Percentiles rank a stretch among this genome's conserved stretches.
Evolutionary conservation across 2,329 filamentous ascomycete genomes (phyloP).

Genomic region (Colletotrichum tanaceti): DNA sequence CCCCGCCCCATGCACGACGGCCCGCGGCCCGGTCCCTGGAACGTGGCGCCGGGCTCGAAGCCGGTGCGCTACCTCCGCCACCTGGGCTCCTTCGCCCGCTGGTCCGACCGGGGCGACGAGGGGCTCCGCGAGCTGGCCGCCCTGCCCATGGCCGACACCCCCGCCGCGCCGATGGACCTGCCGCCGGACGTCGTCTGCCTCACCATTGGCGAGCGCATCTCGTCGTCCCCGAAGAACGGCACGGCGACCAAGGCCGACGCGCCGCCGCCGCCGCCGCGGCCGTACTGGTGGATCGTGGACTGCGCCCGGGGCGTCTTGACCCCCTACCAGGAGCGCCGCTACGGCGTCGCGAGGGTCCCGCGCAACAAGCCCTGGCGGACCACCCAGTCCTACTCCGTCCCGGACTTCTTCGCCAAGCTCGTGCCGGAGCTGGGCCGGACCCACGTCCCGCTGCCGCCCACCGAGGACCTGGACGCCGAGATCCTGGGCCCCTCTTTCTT

Average conservation of each 20-base stretch:
- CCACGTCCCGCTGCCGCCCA: constrained; percentile 30
- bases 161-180: constrained; percentile 33
- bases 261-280: no score
- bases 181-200: constrained; percentile 27
- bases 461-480: constrained; percentile 34
- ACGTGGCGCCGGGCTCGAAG: constrained; percentile 28
- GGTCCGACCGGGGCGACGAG: constrained; percentile 36
- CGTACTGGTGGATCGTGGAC: constrained; percentile 39
- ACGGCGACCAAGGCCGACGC: no score
- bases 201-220: constrained; percentile 22
- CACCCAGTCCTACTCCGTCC: constrained; percentile 17
- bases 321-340: constrained; percentile 21
- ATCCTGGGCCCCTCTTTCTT: constrained; percentile 23
- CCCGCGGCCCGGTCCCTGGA: constrained; percentile 36
- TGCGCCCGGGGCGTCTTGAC: constrained; percentile 28
- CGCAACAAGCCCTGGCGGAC: constrained; percentile 37
- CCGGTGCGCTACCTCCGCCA: constrained; percentile 38
- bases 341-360: constrained; percentile 27
- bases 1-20: constrained; percentile 36
- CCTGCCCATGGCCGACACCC: constrained; percentile 18
- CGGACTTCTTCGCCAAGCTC: constrained; percentile 28
- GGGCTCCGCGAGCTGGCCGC: constrained; percentile 32
- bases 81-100: constrained; percentile 25
- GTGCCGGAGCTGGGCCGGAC: constrained; percentile 11
- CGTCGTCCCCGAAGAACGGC: not conserved